A percentile compares a stretch with the other conserved stretches of the same genome.
Evolutionary conservation across 2,329 filamentous ascomycete genomes (phyloP).

Genomic region (Botrytis hyacinthi): DNA sequence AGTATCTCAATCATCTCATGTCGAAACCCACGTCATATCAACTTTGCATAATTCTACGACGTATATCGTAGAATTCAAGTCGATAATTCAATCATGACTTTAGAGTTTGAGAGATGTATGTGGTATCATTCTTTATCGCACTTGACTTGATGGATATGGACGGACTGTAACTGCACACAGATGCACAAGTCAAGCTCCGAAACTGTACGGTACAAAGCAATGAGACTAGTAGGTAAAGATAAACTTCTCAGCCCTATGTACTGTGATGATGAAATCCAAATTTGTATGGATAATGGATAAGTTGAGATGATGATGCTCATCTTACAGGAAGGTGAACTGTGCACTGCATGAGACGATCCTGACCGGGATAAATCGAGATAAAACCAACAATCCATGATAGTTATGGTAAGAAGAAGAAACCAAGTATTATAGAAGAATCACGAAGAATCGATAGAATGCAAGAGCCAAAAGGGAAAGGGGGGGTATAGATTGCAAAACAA

Average conservation of each 20-base stretch:
- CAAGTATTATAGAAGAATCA: neutral
- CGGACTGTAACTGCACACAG: neutral
- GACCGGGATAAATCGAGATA: neutral
- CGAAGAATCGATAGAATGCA: neutral
- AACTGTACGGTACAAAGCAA: neutral
- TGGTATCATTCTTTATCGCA: neutral
- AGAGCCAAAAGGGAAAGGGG: neutral
- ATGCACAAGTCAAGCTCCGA: neutral
- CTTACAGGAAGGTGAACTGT: conserved; percentile 15
- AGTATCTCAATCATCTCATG: neutral
- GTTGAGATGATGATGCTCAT: conserved; percentile 10
- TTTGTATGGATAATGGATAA: conserved; percentile 4
- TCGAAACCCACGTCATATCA: conserved; percentile 1
- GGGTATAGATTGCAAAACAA: neutral
- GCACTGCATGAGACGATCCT: conserved; percentile 10
- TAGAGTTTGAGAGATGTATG: neutral
- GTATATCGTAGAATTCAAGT: neutral
- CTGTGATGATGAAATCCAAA: neutral
- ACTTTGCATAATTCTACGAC: neutral
- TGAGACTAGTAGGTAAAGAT: neutral
- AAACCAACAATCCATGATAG: neutral
- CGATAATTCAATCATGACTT: neutral
- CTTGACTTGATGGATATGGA: conserved; percentile 9
- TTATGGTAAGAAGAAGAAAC: neutral
- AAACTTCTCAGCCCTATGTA: conserved; percentile 18